A percentile compares a stretch with the other conserved stretches of the same genome.
Conservation (phyloP, 345 rosid species). For the Citrus medica region DNA sequence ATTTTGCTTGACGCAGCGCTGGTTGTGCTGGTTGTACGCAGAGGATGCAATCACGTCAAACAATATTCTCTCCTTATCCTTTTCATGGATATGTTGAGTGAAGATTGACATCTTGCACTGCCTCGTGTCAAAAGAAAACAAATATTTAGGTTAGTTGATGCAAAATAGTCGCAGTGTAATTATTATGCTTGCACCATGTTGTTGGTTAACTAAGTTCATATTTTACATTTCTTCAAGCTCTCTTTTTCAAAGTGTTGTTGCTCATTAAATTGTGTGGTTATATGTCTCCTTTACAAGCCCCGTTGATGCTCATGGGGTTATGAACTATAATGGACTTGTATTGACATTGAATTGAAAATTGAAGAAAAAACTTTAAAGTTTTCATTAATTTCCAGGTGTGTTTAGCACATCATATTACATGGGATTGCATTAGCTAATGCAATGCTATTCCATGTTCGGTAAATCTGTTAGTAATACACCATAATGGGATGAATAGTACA, state of each 20-base stretch:
- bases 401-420: too few relatives aligned
- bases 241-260: background rate
- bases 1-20: background rate
- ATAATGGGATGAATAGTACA: too few relatives aligned
- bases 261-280: background rate
- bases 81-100: background rate
- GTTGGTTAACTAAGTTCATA: background rate
- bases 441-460: too few relatives aligned
- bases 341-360: background rate
- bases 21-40: background rate
- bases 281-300: background rate
- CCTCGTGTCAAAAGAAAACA: constrained; percentile 1
- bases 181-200: constrained; percentile 4
- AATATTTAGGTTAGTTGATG: background rate
- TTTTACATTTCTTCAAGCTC: background rate
- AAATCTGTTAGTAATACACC: too few relatives aligned
- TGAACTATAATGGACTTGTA: background rate
- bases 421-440: too few relatives aligned
- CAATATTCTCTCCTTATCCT: background rate
- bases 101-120: background rate
- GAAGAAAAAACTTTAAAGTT: background rate
- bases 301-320: background rate
- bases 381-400: too few relatives aligned
- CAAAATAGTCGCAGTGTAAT: background rate
- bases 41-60: background rate